Conservation (phyloP, 371 early-diverging fungal species). For the Saksenaea vasiformis region DNA sequence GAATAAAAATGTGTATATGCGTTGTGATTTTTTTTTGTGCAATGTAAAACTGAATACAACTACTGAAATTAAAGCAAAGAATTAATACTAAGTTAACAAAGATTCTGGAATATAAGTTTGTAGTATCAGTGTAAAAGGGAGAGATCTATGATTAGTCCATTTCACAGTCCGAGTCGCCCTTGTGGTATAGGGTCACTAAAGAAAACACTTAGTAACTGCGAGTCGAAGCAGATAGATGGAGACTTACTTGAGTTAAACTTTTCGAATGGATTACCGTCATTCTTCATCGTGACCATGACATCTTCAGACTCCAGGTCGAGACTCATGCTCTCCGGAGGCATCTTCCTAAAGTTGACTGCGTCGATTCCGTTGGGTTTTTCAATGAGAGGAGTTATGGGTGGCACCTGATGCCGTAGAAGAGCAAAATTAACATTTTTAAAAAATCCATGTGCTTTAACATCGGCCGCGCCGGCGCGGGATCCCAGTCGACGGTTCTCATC, state of each 20-base stretch:
- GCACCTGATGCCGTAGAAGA: constrained; percentile 74
- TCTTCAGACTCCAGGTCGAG: constrained; percentile 51
- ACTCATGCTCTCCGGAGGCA: constrained; percentile 49
- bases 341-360: constrained; percentile 66
- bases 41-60: constrained; percentile 5
- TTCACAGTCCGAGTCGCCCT: constrained; percentile 57
- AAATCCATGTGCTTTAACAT: constrained; percentile 90
- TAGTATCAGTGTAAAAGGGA: not conserved
- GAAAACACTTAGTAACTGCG: not conserved
- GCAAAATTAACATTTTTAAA: constrained; percentile 94
- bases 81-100: constrained; percentile 6
- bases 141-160: constrained; percentile 2
- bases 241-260: constrained; percentile 58
- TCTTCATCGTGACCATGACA: constrained; percentile 6
- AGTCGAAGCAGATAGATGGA: not conserved
- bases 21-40: not conserved
- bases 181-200: constrained; percentile 64
- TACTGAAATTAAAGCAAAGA: constrained; percentile 6
- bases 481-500: constrained; percentile 85
- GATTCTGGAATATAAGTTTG: not conserved
- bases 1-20: not conserved
- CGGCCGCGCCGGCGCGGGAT: constrained; percentile 86
- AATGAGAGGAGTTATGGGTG: constrained; percentile 85
- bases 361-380: constrained; percentile 57
- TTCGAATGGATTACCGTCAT: constrained; percentile 47